Base-by-base conservation (phyloP, 352 stramenopile genomes). In the Globisporangium acanthophoron region DNA sequence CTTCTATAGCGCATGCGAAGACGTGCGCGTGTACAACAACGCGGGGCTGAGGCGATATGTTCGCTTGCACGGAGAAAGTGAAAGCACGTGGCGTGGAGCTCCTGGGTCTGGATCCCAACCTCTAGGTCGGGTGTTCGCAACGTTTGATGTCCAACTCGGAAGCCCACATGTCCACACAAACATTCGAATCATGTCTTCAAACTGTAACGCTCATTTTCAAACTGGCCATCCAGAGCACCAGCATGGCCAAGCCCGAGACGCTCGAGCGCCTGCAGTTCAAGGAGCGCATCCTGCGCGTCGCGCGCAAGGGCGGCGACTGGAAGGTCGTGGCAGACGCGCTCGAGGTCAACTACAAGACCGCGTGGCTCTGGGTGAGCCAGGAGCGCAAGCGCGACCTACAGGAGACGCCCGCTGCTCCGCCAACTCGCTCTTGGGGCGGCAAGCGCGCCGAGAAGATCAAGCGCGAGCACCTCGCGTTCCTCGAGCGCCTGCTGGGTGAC, bases 381-480 rank as follows among this genome's bases (percentile, higher is more conserved):
- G 59, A 50, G 44, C 59, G 52, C 52, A 65, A 65, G 59, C 49
- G n/a, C 29, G 59, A 65, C 52, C 27, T 65, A 43, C 45, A 59
- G 27, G 59, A 65, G 52, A 56, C 44, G 15, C 45, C 59, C 5
- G 21, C 59, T 3, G 20, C 59, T 15, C 24, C 52, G 15, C 52
- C 52, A 1, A 64, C 55, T n/a, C 54, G 53, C 4, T 40, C 59
- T 1, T 65, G 59, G 59, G 59, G 59, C 3, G 59, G 59, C 52
- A 65, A 65, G 52, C 59, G 59, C 59, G 59, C 59, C 37, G 59
- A 65, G 52, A 65, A 65, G 29, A 52, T 65, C 59, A 65, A 59
- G 52, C 45, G 11, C 18, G 52, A 65, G 46, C 59, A 65, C 46
- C 29, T 65, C 35, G 59, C 54, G 18, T 65, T 65, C 46, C 59